Percentiles rank a stretch among this genome's conserved stretches.
phyloP scores from a whole-genome alignment of 1,284 basidiomycete genomes.

The Cryptococcus wingfieldii region DNA sequence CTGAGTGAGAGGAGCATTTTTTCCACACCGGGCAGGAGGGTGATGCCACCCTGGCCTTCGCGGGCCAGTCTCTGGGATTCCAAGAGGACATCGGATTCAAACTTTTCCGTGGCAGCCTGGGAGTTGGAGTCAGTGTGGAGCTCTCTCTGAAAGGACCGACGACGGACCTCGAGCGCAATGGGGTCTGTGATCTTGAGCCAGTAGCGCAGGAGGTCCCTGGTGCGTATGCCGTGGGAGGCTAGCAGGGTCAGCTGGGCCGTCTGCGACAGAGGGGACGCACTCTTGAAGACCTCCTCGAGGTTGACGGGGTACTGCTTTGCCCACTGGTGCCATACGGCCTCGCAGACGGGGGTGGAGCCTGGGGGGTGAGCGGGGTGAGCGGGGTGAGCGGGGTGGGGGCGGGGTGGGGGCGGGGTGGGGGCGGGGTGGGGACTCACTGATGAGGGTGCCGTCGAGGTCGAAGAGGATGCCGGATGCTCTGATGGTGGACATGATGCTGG shows the following conservation, averaged over 20 bases:
- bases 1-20: slow-evolving; percentile 22
- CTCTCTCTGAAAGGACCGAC: neutral
- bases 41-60: slow-evolving; percentile 37
- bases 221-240: slow-evolving; percentile 69
- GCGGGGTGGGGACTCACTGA: too few relatives aligned
- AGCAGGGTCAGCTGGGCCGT: neutral
- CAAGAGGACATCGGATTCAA: slow-evolving; percentile 42
- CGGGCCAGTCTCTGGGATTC: slow-evolving; percentile 34
- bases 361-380: neutral
- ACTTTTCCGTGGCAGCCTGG: slow-evolving; percentile 29
- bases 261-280: slow-evolving; percentile 13
- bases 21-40: slow-evolving; percentile 41
- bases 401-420: too few relatives aligned
- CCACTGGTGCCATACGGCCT: slow-evolving; percentile 41
- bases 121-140: neutral
- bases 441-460: slow-evolving; percentile 1
- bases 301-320: slow-evolving; percentile 38
- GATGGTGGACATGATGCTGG: neutral
- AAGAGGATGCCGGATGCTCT: neutral
- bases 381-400: too few relatives aligned
- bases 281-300: slow-evolving; percentile 38
- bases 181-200: slow-evolving; percentile 61
- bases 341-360: slow-evolving; percentile 43
- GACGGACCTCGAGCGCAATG: slow-evolving; percentile 54
- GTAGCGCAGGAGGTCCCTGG: slow-evolving; percentile 65